Evolutionary conservation across 805 yeast genomes (phyloP), one percentile per base, ranked within the genome.

Genomic region (Wickerhamomyces pijperi): DNA sequence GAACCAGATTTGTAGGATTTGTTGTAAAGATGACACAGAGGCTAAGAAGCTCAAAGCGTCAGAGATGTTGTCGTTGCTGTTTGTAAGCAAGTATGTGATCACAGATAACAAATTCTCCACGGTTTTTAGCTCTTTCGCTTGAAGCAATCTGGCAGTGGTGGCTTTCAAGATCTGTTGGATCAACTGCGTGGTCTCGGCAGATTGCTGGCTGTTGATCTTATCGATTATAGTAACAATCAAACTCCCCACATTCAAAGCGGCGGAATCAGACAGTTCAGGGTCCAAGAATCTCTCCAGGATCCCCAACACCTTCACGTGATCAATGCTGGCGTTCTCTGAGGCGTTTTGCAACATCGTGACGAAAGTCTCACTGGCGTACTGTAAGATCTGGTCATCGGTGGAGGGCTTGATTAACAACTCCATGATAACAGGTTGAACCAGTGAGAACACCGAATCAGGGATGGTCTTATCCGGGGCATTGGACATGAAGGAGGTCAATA

Each of bases 1-100:
- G 36, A 90, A 70, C 97, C 97, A 92, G 38, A 82, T 78, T 2
- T 80, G 78, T 38, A 90, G 55, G 1, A 85, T 74, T 3, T 70
- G 58, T 19, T 63, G 62, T 9, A 87, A 61, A 7, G 48, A 54
- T 25, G n/a, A 8, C 5, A 25, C n/a, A 14, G 29, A 25, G 12
- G 12, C 5, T 8, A 64, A 40, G 5, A 46, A 46, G 17, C 65
- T 61, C 38, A 90, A 67, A 41, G 85, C 78, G 32, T 74, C 65
- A 2, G 88, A 60, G 29, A 85, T 77, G 15, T 77, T 77, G 7
- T 56, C 56, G 0, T 92, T 77, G 31, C 87, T 76, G 2, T 68
- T 55, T 31, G 74, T 61, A 3, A 84, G 74, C 52, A 90, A 64
- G 43, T 77, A 73, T 48, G 92, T 82, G 52, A 87, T 76, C 4